These are phyloP conservation scores for Saturnispora gosingensis DNA, from an alignment of 805 yeast species.

Conservation along the genomic window DNA sequence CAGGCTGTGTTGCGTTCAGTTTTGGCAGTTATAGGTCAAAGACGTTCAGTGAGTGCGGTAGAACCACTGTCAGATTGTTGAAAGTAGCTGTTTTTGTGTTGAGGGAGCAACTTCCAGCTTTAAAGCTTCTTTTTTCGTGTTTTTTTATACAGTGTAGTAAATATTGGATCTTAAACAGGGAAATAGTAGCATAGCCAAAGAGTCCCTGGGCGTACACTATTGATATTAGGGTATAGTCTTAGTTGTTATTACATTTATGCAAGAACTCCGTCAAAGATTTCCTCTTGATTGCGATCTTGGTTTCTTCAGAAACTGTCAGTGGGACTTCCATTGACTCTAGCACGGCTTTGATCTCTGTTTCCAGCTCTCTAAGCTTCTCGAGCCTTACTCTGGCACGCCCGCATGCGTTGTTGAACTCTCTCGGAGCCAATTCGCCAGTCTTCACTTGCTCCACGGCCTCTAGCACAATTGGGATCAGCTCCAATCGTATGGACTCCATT, in stretches of 20 bases:
- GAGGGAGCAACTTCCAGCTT: neutral
- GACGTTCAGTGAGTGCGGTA: neutral
- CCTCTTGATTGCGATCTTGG: slow-evolving; percentile 2
- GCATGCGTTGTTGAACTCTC: slow-evolving; percentile 35
- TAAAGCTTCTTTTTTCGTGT: neutral
- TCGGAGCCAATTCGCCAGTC: slow-evolving; percentile 32
- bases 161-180: no score
- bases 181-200: no score
- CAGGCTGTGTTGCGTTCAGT: neutral
- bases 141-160: neutral
- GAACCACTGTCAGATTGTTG: no score
- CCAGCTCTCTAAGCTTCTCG: slow-evolving; percentile 31
- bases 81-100: neutral
- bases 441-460: slow-evolving; percentile 34
- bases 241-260: neutral
- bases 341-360: slow-evolving; percentile 28
- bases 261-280: slow-evolving; percentile 9
- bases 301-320: neutral
- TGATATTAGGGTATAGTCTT: no score
- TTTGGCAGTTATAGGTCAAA: neutral
- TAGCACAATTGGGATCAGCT: slow-evolving; percentile 32
- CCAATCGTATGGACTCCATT: slow-evolving; percentile 27
- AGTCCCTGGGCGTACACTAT: no score
- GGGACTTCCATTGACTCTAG: slow-evolving; percentile 24
- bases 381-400: slow-evolving; percentile 38